A percentile compares a stretch with the other conserved stretches of the same genome.
Evolutionary conservation across 805 yeast species (phyloP).

Genomic region (Maudiozyma turicensis): DNA sequence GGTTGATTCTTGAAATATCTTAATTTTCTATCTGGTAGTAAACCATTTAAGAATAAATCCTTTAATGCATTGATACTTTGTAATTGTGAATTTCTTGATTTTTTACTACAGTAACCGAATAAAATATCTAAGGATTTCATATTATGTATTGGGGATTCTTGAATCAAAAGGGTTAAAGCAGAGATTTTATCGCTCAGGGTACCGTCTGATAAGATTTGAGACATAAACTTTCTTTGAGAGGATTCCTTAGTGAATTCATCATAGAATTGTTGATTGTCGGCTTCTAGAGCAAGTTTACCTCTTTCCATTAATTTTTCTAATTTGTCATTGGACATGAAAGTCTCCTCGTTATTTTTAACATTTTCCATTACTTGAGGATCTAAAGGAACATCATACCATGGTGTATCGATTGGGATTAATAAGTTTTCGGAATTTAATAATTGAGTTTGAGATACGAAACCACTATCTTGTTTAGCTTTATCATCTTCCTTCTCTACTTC

Average conservation of each 20-base stretch:
- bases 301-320: constrained; percentile 51
- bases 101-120: constrained; percentile 72
- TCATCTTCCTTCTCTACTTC: constrained; percentile 20
- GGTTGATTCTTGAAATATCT: constrained; percentile 71
- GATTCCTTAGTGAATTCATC: constrained; percentile 66
- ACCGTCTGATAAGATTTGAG: constrained; percentile 85
- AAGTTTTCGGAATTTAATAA: constrained; percentile 49
- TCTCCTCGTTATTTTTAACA: constrained; percentile 14
- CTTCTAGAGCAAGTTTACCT: constrained; percentile 56
- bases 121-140: constrained; percentile 73
- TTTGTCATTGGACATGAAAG: constrained; percentile 37
- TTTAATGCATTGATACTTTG: constrained; percentile 84
- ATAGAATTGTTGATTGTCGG: constrained; percentile 61
- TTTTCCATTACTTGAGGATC: constrained; percentile 23
- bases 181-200: constrained; percentile 91
- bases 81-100: constrained; percentile 85
- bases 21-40: constrained; percentile 79
- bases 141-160: constrained; percentile 91
- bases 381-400: constrained; percentile 65
- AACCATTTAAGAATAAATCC: constrained; percentile 77
- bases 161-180: constrained; percentile 83
- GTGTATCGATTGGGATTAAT: constrained; percentile 49
- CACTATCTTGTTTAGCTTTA: constrained; percentile 19
- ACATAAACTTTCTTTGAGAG: constrained; percentile 78
- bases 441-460: constrained; percentile 25